Conservation (phyloP, 1,284 basidiomycete species). For the Trametes polyzona region DNA sequence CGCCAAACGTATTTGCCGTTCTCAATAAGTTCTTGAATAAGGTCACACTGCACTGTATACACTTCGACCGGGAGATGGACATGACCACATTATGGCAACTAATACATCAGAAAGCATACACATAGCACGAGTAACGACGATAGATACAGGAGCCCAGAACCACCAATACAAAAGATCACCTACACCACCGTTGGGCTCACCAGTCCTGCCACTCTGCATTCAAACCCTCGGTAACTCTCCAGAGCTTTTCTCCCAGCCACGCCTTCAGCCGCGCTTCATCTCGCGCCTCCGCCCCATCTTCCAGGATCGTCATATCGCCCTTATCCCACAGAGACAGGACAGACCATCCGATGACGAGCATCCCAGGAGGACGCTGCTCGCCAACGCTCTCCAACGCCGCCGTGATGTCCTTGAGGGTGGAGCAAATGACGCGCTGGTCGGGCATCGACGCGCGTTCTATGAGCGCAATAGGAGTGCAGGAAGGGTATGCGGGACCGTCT, state of each 20-base stretch:
- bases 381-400: conserved; percentile 75
- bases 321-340: conserved; percentile 61
- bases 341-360: conserved; percentile 97
- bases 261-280: conserved; percentile 55
- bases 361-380: conserved; percentile 92
- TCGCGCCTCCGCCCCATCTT: conserved; percentile 44
- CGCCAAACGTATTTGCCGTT: too few species aligned
- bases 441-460: conserved; percentile 92
- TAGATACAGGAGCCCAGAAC: not conserved
- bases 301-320: conserved; percentile 57
- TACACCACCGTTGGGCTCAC: conserved; percentile 21
- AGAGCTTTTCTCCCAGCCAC: conserved; percentile 61
- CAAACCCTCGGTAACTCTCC: conserved; percentile 66
- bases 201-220: conserved; percentile 52
- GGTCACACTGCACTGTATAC: too few species aligned
- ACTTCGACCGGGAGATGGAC: too few species aligned
- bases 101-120: not conserved
- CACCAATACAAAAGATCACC: not conserved
- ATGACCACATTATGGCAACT: too few species aligned
- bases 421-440: conserved; percentile 87
- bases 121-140: not conserved
- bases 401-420: conserved; percentile 78
- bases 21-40: too few species aligned
- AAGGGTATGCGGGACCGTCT: conserved; percentile 72
- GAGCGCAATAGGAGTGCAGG: conserved; percentile 84